These are phyloP conservation scores for Dioscorea dumetorum DNA, from an alignment of 106 monocot species.

Conservation along the genomic window DNA sequence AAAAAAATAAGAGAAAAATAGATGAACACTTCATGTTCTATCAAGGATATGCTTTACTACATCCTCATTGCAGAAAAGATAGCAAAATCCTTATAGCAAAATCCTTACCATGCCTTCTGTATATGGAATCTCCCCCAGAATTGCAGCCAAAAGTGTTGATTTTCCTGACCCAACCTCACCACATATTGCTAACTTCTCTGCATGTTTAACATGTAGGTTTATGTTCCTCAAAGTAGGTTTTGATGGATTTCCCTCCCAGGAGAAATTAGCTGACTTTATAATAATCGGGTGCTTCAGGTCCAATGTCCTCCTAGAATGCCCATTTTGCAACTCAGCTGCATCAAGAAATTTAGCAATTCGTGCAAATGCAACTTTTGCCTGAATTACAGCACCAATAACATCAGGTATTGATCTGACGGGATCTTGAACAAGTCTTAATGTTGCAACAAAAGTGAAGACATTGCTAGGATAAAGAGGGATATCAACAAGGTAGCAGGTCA, in stretches of 20 bases:
- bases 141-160: conserved; percentile 76
- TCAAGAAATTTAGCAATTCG: conserved; percentile 74
- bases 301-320: conserved; percentile 23
- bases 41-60: no score
- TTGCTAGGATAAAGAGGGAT: conserved; percentile 67
- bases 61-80: not conserved
- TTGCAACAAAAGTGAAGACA: conserved; percentile 90
- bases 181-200: conserved; percentile 91
- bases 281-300: conserved; percentile 14
- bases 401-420: conserved; percentile 80
- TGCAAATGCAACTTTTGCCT: conserved; percentile 75
- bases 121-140: conserved; percentile 80
- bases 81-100: no score
- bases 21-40: no score
- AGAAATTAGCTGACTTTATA: conserved; percentile 45
- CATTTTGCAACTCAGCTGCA: conserved; percentile 56
- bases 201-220: conserved; percentile 37
- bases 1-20: not conserved
- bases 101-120: conserved; percentile 54
- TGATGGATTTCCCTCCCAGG: conserved; percentile 51
- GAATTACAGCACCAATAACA: conserved; percentile 67
- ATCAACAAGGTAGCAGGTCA: conserved; percentile 52
- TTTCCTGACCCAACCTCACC: conserved; percentile 97
- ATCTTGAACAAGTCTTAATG: conserved; percentile 79
- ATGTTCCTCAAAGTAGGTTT: conserved; percentile 46